Base-by-base conservation (phyloP, 495 filamentous ascomycete genomes). In the Rusavskia elegans region DNA sequence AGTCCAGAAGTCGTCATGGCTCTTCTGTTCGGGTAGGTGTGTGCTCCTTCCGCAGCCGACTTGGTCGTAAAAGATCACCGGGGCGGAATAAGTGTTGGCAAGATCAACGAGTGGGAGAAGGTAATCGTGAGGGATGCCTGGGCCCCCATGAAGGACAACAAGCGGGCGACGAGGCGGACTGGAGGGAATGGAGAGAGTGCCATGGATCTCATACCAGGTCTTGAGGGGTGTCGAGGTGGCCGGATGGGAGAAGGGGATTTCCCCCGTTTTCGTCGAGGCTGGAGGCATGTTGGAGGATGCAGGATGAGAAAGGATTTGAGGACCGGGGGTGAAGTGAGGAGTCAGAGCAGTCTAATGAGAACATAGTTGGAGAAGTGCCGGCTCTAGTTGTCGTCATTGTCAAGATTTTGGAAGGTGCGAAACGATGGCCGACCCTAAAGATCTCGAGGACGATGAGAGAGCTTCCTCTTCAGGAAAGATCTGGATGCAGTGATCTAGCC, bases 41-140 rank as follows among this genome's bases (percentile, higher is more conserved):
- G 75, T 75, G 20, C 66, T 72, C 7, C 53, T 25, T 13, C 71
- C 75, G 56, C 66, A 71, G 19, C 73, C 72, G 51, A 78, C 57
- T 52, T 77, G 73, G 55, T 77, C 74, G 57, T 79, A 79, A 56
- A 77, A 59, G 19, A 78, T 58, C n/a, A 77, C 57, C 8, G 72
- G 68, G 23, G 61, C 64, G 42, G 39, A 55, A 48, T 69, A 59
- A 30, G 65, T 53, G 29, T 55, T 27, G 32, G 61, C 45, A 13
- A 73, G 57, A 36, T 71, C 64, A 1, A 57, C 55, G 14, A 73
- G 51, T 3, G 69, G 65, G 3, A 62, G 60, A 11, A 75, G 57
- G 58, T 72, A 75, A 11, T 67, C 58, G 53, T 73, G 68, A 17
- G 63, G 58, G 20, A 62, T 65, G 17, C 72, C 72, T 0, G 74